Conservation (phyloP, 352 stramenopile species). For the Phytophthora crassamura region DNA sequence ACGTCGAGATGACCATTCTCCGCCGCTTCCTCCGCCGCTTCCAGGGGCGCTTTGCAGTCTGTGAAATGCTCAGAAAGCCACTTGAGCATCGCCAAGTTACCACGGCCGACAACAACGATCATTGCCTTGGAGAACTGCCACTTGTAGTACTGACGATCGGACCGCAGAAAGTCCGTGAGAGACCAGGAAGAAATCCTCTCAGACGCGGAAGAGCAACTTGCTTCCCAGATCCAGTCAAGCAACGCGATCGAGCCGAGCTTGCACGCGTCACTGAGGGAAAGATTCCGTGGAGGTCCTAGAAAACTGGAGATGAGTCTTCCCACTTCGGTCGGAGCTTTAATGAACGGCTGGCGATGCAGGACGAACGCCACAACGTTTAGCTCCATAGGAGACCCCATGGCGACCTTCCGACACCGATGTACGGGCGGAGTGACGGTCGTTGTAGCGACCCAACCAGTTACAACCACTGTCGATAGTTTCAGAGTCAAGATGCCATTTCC, state of each 20-base stretch:
- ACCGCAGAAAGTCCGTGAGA: slow-evolving; percentile 1
- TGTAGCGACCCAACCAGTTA: no score
- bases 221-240: slow-evolving; percentile 8
- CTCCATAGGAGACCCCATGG: no score
- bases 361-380: no score
- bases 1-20: background rate
- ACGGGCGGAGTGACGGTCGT: no score
- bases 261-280: slow-evolving; percentile 4
- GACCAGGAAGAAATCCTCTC: background rate
- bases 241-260: background rate
- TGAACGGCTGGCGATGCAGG: no score
- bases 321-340: no score
- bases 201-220: background rate
- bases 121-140: slow-evolving; percentile 11
- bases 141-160: background rate
- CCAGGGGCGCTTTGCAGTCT: background rate
- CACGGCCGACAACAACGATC: background rate
- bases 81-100: slow-evolving; percentile 7
- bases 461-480: no score
- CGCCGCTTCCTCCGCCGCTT: background rate
- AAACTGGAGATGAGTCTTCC: slow-evolving; percentile 1
- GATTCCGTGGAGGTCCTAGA: background rate
- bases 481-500: no score
- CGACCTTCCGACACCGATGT: no score
- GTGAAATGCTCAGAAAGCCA: slow-evolving; percentile 10